Evolutionary conservation across 257 asterid species (phyloP), one percentile per base, ranked within the genome.

Genomic region (Paulownia fortunei): DNA sequence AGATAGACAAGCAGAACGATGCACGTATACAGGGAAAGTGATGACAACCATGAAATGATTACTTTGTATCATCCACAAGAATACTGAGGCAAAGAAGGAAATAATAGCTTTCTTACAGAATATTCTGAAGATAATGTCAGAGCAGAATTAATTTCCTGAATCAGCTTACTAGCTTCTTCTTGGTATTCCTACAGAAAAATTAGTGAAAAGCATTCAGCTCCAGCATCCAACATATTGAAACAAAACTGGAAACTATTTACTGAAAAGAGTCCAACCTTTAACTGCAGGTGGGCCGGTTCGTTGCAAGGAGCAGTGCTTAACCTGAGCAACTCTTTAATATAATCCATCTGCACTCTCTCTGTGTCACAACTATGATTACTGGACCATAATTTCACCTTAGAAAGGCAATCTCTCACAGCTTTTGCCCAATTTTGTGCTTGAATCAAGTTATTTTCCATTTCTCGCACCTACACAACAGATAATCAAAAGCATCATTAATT

Each of bases 341-440:
- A 80, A 77, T 87, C 87, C 92, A 92, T 82, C 69, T 82, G 84
- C 76, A 92, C 90, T 82, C 83, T 86, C 77, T 82, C 82, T 3
- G 72, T 19, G 41, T 84, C 84, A 69, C 84, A 56, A 58, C 72
- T 83, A 62, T 58, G 76, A 74, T 79, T 77, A 55, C 52, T 65
- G 79, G 90, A 81, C 97, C 95, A 88, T 62, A 81, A 72, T 79
- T 89, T 87, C 79, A 91, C 80, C 91, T 87, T 86, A 80, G 91
- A 85, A 44, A 87, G 79, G 74, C 96, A 87, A 49, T 82, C 84
- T 86, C 82, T 86, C 46, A 84, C 87, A 52, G 90, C 86, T 82
- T 88, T 87, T 77, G 92, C 94, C 98, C 96, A 91, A 27, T 80
- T 89, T 78, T 83, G 89, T 76, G 94, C 91, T 85, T 85, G 87